Evolutionary conservation across 73 alveolate genomes (phyloP), one percentile per base, ranked within the genome.

Genomic region (Uronychia setigera): DNA sequence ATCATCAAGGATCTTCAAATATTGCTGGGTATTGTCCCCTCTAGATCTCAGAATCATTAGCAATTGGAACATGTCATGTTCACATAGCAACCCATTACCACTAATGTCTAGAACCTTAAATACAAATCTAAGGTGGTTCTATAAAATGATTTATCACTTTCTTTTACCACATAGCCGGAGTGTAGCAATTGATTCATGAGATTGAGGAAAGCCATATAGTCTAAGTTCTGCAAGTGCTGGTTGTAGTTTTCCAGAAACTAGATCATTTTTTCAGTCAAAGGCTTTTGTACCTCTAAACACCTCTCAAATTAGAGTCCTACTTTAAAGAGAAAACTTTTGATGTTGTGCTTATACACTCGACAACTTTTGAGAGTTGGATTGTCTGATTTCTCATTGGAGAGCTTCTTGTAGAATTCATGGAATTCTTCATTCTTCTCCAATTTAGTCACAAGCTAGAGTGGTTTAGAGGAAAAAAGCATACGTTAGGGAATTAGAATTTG

Each of bases 361-460:
- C 46, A 26, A 29, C 58, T 32, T 76, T 76, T 76, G 1, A 76
- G 67, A 19, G 5, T 76, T 25, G 81, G 59, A 5, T 9, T 76
- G n/a, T 76, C 81, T 5, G 46, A 13, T 27, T 76, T 76, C 81
- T 76, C 81, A 5, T 32, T 32, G 9, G 59, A 26, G 59, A 76
- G 81, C 58, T 76, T 76, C 30, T 76, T 76, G 27, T 5, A 76
- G 58, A 76, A 76, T 27, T 76, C 81, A 26, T 76, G 58, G 27
- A 76, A 76, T 1, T 76, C 81, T 76, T 31, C n/a, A 28, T 27
- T 76, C 27, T 76, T 76, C 32, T 76, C 81, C 9, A 46, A 19
- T 19, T 46, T 46, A 19, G 67, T 19, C 5, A 46, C 67, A 46
- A 46, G 67, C 67, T 46, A n/a, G 67, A 46, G 67, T 19, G 19